A percentile compares a stretch with the other conserved stretches of the same genome.
These are phyloP conservation scores for Wickerhamomyces subpelliculosus DNA, from an alignment of 805 yeast species.

Conservation along the genomic window DNA sequence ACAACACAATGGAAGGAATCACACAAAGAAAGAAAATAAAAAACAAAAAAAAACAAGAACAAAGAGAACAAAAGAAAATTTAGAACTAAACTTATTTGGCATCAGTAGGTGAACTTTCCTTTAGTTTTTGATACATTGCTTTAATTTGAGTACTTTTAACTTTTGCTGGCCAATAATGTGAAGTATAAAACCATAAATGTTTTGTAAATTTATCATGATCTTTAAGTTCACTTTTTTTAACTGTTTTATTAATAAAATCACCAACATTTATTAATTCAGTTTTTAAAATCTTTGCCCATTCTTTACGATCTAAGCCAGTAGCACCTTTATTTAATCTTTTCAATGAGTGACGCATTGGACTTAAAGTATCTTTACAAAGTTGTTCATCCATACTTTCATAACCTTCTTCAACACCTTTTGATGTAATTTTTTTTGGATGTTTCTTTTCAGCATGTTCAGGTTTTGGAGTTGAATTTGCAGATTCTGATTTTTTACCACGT, in stretches of 20 bases:
- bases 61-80: too few species aligned
- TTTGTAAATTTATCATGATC: slow-evolving; percentile 38
- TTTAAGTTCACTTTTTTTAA: slow-evolving; percentile 18
- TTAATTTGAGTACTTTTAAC: slow-evolving; percentile 69
- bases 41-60: too few species aligned
- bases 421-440: slow-evolving; percentile 5
- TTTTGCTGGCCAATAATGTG: slow-evolving; percentile 81
- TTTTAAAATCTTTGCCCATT: slow-evolving; percentile 68
- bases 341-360: slow-evolving; percentile 62
- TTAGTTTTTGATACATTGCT: slow-evolving; percentile 68
- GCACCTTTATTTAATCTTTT: slow-evolving; percentile 63
- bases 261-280: slow-evolving; percentile 69
- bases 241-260: slow-evolving; percentile 48
- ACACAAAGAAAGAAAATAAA: too few species aligned
- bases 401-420: slow-evolving; percentile 34
- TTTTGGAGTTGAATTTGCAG: slow-evolving; percentile 5
- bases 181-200: slow-evolving; percentile 81
- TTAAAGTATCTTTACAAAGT: slow-evolving; percentile 51
- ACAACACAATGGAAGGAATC: too few species aligned
- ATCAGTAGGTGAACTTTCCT: slow-evolving; percentile 12
- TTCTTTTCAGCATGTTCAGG: slow-evolving; percentile 6
- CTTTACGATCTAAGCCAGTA: slow-evolving; percentile 65
- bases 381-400: slow-evolving; percentile 77
- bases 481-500: slow-evolving; percentile 9
- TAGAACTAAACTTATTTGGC: too few species aligned